phyloP scores from a whole-genome alignment of 805 yeast genomes.

The Monosporozyma yasuniensis region DNA sequence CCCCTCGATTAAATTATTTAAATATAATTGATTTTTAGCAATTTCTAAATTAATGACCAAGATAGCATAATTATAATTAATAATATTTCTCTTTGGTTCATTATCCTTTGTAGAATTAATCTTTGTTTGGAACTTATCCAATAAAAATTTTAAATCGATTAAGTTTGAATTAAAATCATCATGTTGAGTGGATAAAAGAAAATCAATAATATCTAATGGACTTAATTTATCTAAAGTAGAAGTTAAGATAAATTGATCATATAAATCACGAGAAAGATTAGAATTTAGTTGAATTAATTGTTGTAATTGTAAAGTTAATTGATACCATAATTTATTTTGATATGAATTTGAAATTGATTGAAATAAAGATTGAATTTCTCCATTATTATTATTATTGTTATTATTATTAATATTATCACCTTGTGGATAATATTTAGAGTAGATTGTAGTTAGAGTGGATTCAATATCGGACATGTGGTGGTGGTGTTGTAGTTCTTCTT shows the following conservation, averaged over 20 bases:
- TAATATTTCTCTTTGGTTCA: not conserved
- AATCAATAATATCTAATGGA: not conserved
- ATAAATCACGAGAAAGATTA: not conserved
- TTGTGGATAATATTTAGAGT: not conserved
- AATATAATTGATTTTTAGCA: constrained; percentile 57
- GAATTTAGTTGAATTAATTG: not conserved
- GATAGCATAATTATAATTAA: not conserved
- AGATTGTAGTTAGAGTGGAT: not conserved
- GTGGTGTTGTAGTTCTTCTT: not conserved
- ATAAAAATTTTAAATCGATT: not conserved
- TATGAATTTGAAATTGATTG: not conserved
- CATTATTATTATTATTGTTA: too few relatives aligned
- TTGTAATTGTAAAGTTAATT: not conserved
- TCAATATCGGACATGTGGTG: not conserved
- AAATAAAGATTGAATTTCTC: not conserved
- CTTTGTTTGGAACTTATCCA: not conserved
- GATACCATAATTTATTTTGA: not conserved
- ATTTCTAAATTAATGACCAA: constrained; percentile 58
- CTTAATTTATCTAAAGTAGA: not conserved
- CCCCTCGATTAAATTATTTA: constrained; percentile 49
- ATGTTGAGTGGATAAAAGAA: not conserved
- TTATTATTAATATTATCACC: too few relatives aligned
- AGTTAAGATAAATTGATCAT: not conserved
- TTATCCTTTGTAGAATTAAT: not conserved
- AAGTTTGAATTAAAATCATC: not conserved